Conservation (phyloP, 805 yeast genomes). For the Ogataea ganodermae region DNA sequence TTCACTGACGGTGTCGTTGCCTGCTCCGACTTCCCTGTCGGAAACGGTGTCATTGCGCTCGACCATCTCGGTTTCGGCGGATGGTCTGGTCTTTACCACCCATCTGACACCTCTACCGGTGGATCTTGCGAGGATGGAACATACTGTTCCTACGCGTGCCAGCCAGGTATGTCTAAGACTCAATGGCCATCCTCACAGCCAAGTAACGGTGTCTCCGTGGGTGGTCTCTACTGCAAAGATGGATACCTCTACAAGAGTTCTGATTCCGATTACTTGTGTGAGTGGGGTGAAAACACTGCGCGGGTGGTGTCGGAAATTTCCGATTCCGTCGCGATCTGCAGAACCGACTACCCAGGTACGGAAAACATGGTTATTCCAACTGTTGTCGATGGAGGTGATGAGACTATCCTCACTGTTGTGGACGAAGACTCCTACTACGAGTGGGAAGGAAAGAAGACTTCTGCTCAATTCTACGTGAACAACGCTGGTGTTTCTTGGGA, state of each 20-base stretch:
- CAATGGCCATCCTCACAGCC: slow-evolving; percentile 78
- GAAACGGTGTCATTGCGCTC: slow-evolving; percentile 79
- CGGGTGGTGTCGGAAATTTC: slow-evolving; percentile 51
- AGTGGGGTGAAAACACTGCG: slow-evolving; percentile 62
- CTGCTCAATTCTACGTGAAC: slow-evolving; percentile 76
- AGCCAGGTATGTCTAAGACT: slow-evolving; percentile 78
- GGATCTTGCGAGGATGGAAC: slow-evolving; percentile 63
- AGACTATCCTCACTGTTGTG: slow-evolving; percentile 58
- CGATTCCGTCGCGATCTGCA: slow-evolving; percentile 63
- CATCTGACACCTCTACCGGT: slow-evolving; percentile 47
- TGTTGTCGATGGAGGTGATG: slow-evolving; percentile 54
- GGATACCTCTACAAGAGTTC: slow-evolving; percentile 65
- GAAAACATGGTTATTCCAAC: slow-evolving; percentile 81
- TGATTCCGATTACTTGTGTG: slow-evolving; percentile 56
- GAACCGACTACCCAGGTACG: slow-evolving; percentile 83
- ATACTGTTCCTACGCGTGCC: slow-evolving; percentile 78
- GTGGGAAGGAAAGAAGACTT: slow-evolving; percentile 65
- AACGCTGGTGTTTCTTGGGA: slow-evolving; percentile 70
- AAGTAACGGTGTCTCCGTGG: slow-evolving; percentile 65
- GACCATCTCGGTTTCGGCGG: slow-evolving; percentile 80
- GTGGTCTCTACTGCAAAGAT: slow-evolving; percentile 62
- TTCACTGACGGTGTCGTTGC: slow-evolving; percentile 73
- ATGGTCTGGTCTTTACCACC: slow-evolving; percentile 42
- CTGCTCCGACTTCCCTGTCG: slow-evolving; percentile 74
- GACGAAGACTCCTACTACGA: slow-evolving; percentile 57